A percentile compares a stretch with the other conserved stretches of the same genome.
These are phyloP conservation scores for Monilinia polystroma DNA, from an alignment of 2,329 filamentous ascomycete species.

Conservation along the genomic window DNA sequence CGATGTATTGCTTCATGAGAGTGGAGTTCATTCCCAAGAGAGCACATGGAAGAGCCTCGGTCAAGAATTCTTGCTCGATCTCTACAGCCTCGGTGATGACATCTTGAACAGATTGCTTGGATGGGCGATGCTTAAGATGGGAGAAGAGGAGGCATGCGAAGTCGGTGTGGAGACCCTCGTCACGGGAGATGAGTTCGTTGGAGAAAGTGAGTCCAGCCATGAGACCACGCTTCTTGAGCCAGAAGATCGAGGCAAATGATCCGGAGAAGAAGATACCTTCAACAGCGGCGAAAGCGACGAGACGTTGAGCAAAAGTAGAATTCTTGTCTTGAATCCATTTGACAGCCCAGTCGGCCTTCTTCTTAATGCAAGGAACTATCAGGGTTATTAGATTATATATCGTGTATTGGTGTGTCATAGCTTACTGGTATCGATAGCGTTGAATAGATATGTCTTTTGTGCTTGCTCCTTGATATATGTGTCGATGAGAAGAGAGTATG, in stretches of 20 bases:
- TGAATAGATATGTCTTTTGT: slow-evolving; percentile 93
- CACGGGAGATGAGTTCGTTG: slow-evolving; percentile 99
- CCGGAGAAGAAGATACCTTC: slow-evolving; percentile 99
- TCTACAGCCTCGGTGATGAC: slow-evolving; percentile 92
- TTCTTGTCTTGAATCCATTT: slow-evolving; percentile 91
- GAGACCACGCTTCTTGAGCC: slow-evolving; percentile 99
- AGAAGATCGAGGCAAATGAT: slow-evolving; percentile 98
- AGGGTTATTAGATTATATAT: slow-evolving; percentile 35
- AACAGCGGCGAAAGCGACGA: slow-evolving; percentile 94
- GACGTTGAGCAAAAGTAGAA: slow-evolving; percentile 91
- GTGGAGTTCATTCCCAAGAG: slow-evolving; percentile 96
- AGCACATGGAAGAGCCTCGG: slow-evolving; percentile 87
- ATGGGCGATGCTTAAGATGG: slow-evolving; percentile 90
- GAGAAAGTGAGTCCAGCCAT: slow-evolving; percentile 99
- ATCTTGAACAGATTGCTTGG: slow-evolving; percentile 73
- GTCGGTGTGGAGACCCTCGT: slow-evolving; percentile 98
- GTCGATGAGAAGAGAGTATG: slow-evolving; percentile 97
- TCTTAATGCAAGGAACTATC: slow-evolving; percentile 88
- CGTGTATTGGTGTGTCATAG: slow-evolving; percentile 27
- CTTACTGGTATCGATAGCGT: slow-evolving; percentile 95
- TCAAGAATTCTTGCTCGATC: slow-evolving; percentile 98
- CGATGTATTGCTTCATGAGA: slow-evolving; percentile 99
- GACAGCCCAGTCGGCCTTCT: slow-evolving; percentile 98
- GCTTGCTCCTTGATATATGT: slow-evolving; percentile 98
- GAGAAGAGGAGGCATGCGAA: slow-evolving; percentile 97